Base-by-base conservation (phyloP, 208 protist species). In the Crithidia brevicula region DNA sequence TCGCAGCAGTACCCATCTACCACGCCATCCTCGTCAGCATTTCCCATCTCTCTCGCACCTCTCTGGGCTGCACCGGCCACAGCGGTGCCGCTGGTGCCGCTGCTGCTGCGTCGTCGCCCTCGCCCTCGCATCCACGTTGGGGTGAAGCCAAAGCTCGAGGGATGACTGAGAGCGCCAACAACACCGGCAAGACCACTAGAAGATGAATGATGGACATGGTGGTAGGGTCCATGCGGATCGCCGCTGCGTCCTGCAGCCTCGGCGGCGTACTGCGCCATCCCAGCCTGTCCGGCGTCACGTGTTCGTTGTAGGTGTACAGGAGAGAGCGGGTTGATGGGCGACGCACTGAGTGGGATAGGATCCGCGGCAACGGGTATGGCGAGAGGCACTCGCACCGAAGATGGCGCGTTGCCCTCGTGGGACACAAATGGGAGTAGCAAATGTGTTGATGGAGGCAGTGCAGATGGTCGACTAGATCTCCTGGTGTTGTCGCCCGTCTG, bases 1-100 rank as follows among this genome's bases (percentile, higher is more conserved):
- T 59, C 53, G 34, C 31, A 59, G 53, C 53, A 59, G 36, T 31
- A 59, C 7, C 53, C 53, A 5, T 59, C 36, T 22, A 46, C 36
- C 34, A 59, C 53, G 2, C 31, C 36, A n/a, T n/a, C n/a, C n/a
- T n/a, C n/a, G n/a, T n/a, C n/a, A n/a, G n/a, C n/a, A n/a, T n/a
- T n/a, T n/a, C n/a, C n/a, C n/a, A n/a, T n/a, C n/a, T n/a, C 5
- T 7, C 52, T 16, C 22, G 7, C 18, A 22, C 20, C 31, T 43
- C 52, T 3, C n/a, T 10, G 18, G 13, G n/a, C n/a, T n/a, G n/a
- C n/a, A n/a, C n/a, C n/a, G n/a, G n/a, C n/a, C n/a, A n/a, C n/a
- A n/a, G n/a, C n/a, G n/a, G n/a, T n/a, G n/a, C n/a, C n/a, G n/a
- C n/a, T 1, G 5, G 9, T n/a, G 1, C 4, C 33, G n/a, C 31